Base-by-base conservation (phyloP, 202 grass and related monocot genomes). In the Musa balbisiana region DNA sequence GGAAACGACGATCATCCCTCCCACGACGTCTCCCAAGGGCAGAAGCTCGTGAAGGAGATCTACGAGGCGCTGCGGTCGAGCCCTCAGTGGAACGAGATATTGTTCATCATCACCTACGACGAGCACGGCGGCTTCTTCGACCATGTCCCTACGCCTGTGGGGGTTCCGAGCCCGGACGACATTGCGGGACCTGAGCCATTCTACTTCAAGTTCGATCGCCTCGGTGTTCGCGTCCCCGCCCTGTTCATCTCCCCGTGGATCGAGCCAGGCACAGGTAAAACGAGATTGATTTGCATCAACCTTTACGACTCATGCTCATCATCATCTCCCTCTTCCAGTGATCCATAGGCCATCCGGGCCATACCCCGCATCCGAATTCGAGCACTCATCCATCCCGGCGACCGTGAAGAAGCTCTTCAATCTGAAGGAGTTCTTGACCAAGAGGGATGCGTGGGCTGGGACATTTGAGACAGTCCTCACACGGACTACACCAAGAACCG, bases 51-150 rank as follows among this genome's bases (percentile, higher is more conserved):
- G 3, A 93, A 93, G 82, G 86, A 85, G 84, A 82, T 97, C 1
- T 97, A 93, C 55, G 86, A 93, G 73, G 86, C 90, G 10, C 76
- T 93, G 16, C 80, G 88, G 0, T 83, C 88, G 0, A 74, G 93
- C 0, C 93, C 88, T 0, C 93, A 93, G 73, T 97, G 93, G 93
- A 60, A 87, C 8, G 84, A 97, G 73, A 81, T 68, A 64, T 67
- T 97, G 24, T 84, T 93, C 51, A 55, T 97, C 13, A 3, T 97
- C 69, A 91, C 90, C 33, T 97, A 93, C 78, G 93, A 97, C 71
- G 93, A 97, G 84, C 88, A 97, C 64, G 88, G 88, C 0, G 90
- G 93, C 0, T 97, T 97, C 86, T 97, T 86, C 76, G 93, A 93
- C 72, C 93, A 97, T 51, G 90, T 97, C 6, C 90, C 93, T 0